Evolutionary conservation across 495 filamentous ascomycete species (phyloP).

Genomic region (Bathelium albidoporum): DNA sequence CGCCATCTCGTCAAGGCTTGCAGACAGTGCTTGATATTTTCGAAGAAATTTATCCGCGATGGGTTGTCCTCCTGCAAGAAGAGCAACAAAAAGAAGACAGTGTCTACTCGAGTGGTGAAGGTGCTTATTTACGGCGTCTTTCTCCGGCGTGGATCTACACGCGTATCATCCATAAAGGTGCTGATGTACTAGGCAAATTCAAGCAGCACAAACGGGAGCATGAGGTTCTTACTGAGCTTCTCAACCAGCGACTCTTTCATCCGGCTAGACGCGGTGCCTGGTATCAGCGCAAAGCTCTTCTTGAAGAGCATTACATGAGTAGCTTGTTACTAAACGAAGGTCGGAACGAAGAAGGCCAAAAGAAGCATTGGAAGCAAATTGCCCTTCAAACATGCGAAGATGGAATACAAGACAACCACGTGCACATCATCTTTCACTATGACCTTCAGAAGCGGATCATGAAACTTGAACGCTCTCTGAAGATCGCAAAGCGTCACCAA

Average conservation of each 20-base stretch:
- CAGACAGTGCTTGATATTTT: constrained; percentile 63
- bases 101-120: constrained; percentile 75
- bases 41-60: constrained; percentile 66
- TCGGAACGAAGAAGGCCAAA: constrained; percentile 51
- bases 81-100: constrained; percentile 73
- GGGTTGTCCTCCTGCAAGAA: constrained; percentile 61
- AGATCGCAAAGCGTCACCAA: constrained; percentile 74
- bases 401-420: constrained; percentile 76
- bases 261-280: constrained; percentile 74
- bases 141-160: constrained; percentile 92
- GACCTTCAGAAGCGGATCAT: constrained; percentile 85
- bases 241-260: constrained; percentile 76
- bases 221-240: constrained; percentile 60
- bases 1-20: constrained; percentile 52
- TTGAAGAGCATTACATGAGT: constrained; percentile 94
- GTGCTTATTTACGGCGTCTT: constrained; percentile 83
- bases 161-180: constrained; percentile 80
- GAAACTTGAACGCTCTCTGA: constrained; percentile 79
- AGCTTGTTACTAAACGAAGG: constrained; percentile 42
- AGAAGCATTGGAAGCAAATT: constrained; percentile 72
- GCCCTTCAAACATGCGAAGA: constrained; percentile 77
- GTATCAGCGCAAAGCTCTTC: constrained; percentile 90
- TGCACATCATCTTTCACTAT: constrained; percentile 85
- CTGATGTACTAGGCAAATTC: constrained; percentile 68
- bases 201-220: constrained; percentile 75